Base-by-base conservation (phyloP, 352 stramenopile genomes). In the Chrysophaeum taylorii region DNA sequence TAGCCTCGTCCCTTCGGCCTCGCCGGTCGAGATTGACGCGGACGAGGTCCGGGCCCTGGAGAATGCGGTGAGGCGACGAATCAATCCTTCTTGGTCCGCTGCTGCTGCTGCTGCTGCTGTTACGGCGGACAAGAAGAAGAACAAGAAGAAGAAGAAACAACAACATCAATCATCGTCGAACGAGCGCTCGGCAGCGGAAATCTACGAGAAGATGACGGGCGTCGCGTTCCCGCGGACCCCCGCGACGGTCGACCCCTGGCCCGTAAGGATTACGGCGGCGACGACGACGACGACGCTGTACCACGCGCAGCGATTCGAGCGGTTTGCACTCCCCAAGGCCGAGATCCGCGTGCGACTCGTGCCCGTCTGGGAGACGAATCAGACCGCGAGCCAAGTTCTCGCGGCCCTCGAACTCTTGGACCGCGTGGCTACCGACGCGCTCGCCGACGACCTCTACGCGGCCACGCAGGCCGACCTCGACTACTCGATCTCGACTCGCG, bases 371-470 rank as follows among this genome's bases (percentile, higher is more conserved):
- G n/a, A n/a, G n/a, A n/a, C n/a, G n/a, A n/a, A n/a, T n/a, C n/a
- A n/a, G n/a, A n/a, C n/a, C n/a, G n/a, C n/a, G n/a, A n/a, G n/a
- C n/a, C n/a, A n/a, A n/a, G n/a, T n/a, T n/a, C n/a, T n/a, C n/a
- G n/a, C n/a, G n/a, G n/a, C n/a, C n/a, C n/a, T n/a, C n/a, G 7
- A 43, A 9, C 1, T 75, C 2, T 7, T 12, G 15, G 33, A 7
- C 35, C 2, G 4, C 7, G 12, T 73, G 2, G 0, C 57, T 27
- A 21, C 1, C 2, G 63, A 75, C 41, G 38, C 35, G 21, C 63
- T 75, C 38, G 60, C n/a, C 21, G 63, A 73, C 14, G 43, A 64
- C 1, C 18, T 61, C 12, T 75, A 75, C 64, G 48, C 35, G 42
- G 70, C 70, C 31, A 50, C 45, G 7, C 5, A 68, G 14, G 70